Base-by-base conservation (phyloP, 768 basidiomycete species). In the Suillus placidus region DNA sequence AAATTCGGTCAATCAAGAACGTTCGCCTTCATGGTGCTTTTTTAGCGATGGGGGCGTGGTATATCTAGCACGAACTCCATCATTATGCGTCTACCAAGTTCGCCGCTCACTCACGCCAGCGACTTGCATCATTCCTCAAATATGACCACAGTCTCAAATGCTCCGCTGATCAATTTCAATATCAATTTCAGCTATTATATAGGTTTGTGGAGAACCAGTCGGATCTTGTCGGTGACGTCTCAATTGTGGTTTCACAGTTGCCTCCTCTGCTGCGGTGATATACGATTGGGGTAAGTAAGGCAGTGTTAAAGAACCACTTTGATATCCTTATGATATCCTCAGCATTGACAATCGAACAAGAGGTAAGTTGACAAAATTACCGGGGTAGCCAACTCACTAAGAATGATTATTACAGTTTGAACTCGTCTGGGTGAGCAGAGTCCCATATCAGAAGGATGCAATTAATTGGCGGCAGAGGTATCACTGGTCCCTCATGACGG, bases 21-120 rank as follows among this genome's bases (percentile, higher is more conserved):
- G 26, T 30, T 52, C 16, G 18, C 2, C 16, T 30, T n/a, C n/a
- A n/a, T n/a, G n/a, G n/a, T n/a, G n/a, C n/a, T n/a, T 9, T 30
- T 30, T 52, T 16, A 30, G 16, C 16, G 4, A 30, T 52, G 16
- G 16, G 9, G 16, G 77, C 18, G 51, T 52, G 23, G 23, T 51
- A 52, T 52, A 52, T 52, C 51, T 52, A 52, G 9, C 16, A 18
- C 14, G 26, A 30, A 9, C 0, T 9, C 14, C 26, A 30, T 18
- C 8, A 30, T 18, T 2, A 52, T 5, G 18, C 7, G 4, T 52
- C 8, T 30, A 52, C 51, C 3, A 30, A 18, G 51, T 30, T 18
- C 2, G 7, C 8, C 16, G 2, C 51, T 52, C 16, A 18, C 8
- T 52, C 26, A n/a, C 8, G 6, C 14, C 14, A 16, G 23, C 26